Conservation (phyloP, 1,284 basidiomycete species). For the Leccinum griseonigrum region DNA sequence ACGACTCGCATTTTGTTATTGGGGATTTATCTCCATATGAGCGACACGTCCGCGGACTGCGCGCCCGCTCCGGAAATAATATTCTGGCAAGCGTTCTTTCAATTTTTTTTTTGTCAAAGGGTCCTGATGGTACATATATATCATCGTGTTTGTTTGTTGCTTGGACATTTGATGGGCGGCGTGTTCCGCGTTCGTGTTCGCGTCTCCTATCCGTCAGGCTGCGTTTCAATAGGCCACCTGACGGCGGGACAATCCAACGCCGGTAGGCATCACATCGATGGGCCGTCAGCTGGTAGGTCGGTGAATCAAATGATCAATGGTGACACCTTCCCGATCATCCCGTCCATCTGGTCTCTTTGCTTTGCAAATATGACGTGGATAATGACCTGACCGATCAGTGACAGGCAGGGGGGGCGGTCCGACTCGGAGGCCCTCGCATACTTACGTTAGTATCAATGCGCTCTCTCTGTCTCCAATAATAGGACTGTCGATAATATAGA, state of each 20-base stretch:
- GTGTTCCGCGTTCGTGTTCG: background rate
- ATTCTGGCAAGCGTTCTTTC: background rate
- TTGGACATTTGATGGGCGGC: background rate
- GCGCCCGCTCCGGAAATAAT: background rate
- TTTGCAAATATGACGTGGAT: background rate
- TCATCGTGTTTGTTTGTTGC: background rate
- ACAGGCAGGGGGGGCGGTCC: background rate
- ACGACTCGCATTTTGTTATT: background rate
- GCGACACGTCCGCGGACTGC: background rate
- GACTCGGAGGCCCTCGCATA: background rate
- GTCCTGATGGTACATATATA: background rate
- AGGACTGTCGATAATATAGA: background rate
- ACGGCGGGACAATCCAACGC: background rate
- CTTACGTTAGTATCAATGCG: background rate
- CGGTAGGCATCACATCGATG: background rate
- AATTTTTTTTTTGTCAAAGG: background rate
- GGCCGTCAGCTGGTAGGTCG: background rate
- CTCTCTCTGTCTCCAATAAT: background rate
- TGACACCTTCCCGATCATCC: background rate
- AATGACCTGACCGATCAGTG: background rate
- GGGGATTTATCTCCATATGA: constrained; percentile 8
- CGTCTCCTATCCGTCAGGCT: background rate
- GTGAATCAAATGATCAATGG: background rate
- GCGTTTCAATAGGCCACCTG: background rate
- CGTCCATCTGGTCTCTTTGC: background rate